Evolutionary conservation across 1,284 basidiomycete genomes (phyloP).

Genomic region (Ceratobasidium sp.): DNA sequence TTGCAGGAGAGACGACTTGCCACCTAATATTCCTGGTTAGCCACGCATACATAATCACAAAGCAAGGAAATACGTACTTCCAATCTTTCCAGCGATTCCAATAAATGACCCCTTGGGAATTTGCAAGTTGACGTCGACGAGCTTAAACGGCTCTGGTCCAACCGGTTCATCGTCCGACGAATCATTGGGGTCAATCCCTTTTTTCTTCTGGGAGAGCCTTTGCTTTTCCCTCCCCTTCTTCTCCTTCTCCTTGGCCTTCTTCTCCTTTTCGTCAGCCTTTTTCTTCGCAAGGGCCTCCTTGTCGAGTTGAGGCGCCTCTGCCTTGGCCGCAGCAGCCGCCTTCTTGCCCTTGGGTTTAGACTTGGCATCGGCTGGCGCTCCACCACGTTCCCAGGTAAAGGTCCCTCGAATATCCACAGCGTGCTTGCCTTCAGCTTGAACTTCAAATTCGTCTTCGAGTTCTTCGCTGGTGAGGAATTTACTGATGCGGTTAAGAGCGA

Average conservation of each 20-base stretch:
- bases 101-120: constrained; percentile 59
- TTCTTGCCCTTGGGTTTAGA: constrained; percentile 52
- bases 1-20: constrained; percentile 75
- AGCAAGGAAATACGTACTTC: constrained; percentile 59
- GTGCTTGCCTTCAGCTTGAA: constrained; percentile 59
- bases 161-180: constrained; percentile 48
- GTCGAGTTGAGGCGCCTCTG: constrained; percentile 32
- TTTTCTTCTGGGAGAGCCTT: constrained; percentile 32
- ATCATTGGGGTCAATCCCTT: constrained; percentile 57
- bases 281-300: constrained; percentile 48
- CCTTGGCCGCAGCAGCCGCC: constrained; percentile 49
- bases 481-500: constrained; percentile 72
- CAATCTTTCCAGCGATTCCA: constrained; percentile 62
- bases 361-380: constrained; percentile 41
- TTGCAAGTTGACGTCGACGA: constrained; percentile 58
- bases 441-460: constrained; percentile 65
- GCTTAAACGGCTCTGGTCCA: constrained; percentile 55
- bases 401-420: constrained; percentile 73
- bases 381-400: constrained; percentile 75
- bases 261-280: constrained; percentile 44
- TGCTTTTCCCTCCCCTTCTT: constrained; percentile 52
- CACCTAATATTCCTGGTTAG: constrained; percentile 50
- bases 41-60: constrained; percentile 23
- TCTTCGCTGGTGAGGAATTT: constrained; percentile 76
- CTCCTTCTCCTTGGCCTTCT: constrained; percentile 49